These are phyloP conservation scores for Orobanche coerulescens DNA, from an alignment of 257 asterid species.

Conservation along the genomic window DNA sequence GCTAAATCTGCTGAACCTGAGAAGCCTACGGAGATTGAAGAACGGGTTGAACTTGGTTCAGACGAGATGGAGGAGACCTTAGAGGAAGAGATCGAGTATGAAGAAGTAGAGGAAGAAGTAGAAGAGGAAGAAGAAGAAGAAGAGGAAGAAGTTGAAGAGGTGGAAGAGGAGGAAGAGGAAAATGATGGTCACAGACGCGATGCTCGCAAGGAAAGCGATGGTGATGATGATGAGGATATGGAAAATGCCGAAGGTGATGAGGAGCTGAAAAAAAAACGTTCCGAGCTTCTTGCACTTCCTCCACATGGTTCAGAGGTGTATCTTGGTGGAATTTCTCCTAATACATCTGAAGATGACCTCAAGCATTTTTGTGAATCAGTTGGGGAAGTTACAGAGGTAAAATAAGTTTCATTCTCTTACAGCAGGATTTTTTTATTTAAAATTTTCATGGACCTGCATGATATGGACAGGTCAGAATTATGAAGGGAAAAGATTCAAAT, in stretches of 20 bases:
- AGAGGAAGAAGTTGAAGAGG: constrained; percentile 53
- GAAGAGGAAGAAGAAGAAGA: constrained; percentile 61
- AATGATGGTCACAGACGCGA: constrained; percentile 27
- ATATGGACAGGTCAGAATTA: constrained; percentile 71
- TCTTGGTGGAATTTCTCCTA: constrained; percentile 70
- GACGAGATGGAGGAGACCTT: constrained; percentile 58
- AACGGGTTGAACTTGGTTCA: constrained; percentile 51
- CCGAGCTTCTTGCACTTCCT: constrained; percentile 90
- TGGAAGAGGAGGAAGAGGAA: constrained; percentile 49
- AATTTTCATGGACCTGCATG: constrained; percentile 17
- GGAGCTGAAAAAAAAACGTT: constrained; percentile 45
- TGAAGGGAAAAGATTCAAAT: constrained; percentile 79
- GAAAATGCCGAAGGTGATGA: constrained; percentile 40
- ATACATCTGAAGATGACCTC: constrained; percentile 68
- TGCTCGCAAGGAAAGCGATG: constrained; percentile 29
- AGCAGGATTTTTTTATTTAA: constrained; percentile 10
- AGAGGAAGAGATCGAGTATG: constrained; percentile 87
- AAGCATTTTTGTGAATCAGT: constrained; percentile 62
- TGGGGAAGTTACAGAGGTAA: constrained; percentile 92
- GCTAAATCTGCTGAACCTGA: constrained; percentile 47
- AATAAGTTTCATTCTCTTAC: background rate
- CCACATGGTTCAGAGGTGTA: constrained; percentile 95
- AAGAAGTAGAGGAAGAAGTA: constrained; percentile 82
- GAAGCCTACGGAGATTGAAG: constrained; percentile 63
- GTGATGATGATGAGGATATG: constrained; percentile 55